These are phyloP conservation scores for Sungouiozyma intestinalis DNA, from an alignment of 805 yeast genomes.

Conservation along the genomic window DNA sequence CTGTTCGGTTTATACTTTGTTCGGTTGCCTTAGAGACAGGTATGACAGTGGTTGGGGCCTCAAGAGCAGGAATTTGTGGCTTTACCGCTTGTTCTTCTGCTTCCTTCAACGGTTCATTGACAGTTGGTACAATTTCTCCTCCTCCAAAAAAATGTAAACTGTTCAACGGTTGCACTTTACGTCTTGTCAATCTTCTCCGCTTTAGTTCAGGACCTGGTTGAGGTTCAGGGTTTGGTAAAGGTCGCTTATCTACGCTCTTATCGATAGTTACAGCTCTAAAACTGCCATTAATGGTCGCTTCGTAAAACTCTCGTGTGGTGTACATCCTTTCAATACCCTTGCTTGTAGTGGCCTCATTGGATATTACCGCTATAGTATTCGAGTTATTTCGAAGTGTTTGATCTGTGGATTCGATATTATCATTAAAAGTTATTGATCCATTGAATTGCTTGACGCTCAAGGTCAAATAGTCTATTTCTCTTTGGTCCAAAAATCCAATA, in stretches of 20 bases:
- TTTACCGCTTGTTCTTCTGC: neutral
- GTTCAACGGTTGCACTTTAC: conserved; percentile 27
- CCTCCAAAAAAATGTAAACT: conserved; percentile 33
- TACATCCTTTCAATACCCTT: neutral
- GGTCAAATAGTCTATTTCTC: neutral
- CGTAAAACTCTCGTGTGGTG: neutral
- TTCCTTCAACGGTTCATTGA: neutral
- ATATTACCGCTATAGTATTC: neutral
- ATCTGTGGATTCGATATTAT: neutral
- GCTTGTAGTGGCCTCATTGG: neutral
- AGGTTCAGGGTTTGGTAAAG: neutral
- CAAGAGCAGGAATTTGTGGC: too few relatives aligned
- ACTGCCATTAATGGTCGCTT: neutral
- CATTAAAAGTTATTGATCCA: neutral
- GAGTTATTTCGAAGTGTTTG: neutral
- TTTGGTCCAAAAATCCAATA: neutral
- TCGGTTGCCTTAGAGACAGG: too few relatives aligned
- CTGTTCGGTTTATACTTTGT: too few relatives aligned
- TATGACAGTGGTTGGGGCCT: too few relatives aligned
- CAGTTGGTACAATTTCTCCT: conserved; percentile 12
- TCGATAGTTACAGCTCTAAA: neutral
- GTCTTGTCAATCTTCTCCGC: conserved; percentile 15
- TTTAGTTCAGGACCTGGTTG: conserved; percentile 4
- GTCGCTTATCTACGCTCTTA: neutral
- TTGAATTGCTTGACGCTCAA: neutral